Evolutionary conservation across 2,329 filamentous ascomycete genomes (phyloP), one percentile per base, ranked within the genome.

Genomic region (Sclerotinia glacialis): DNA sequence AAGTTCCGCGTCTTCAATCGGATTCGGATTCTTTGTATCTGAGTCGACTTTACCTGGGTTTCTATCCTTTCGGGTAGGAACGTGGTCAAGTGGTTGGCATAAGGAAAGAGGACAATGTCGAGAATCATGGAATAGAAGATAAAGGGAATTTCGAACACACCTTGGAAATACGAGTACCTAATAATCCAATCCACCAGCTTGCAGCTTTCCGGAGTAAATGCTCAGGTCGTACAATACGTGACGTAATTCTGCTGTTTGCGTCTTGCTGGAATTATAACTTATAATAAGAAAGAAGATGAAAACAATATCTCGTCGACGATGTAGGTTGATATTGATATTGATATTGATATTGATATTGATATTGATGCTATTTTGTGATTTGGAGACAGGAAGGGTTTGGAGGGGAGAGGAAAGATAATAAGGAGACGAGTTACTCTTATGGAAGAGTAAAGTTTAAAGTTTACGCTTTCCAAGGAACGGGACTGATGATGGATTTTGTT

Each of bases 161-260:
- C 58, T 60, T 37, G 56, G 42, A 59, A 37, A 12, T 37, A 37
- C 37, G 37, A 37, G 47, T 59, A 11, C 37, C 37, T 5, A 40
- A 4, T 16, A 40, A 14, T 47, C 37, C 52, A 12, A 34, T 31
- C 18, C 53, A 55, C 53, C 53, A 26, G 37, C 31, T 49, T 34
- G 42, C 56, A 18, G 42, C 31, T 60, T 60, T n/a, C 44, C 56
- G 44, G 56, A 49, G 56, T 14, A 47, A 60, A 49, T 11, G 58
- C 44, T 60, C 58, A 49, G 58, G 58, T 60, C 28, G 44, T 49
- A 60, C n/a, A 23, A 49, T 34, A 49, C 34, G 28, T 60, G 58
- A 60, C 58, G 58, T 60, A 60, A 60, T 60, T 12, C 34, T 47
- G 31, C 21, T 60, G n/a, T 21, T 18, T 16, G n/a, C 42, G 44